Evolutionary conservation across 495 filamentous ascomycete genomes (phyloP).

Genomic region (Aspergillus steynii): DNA sequence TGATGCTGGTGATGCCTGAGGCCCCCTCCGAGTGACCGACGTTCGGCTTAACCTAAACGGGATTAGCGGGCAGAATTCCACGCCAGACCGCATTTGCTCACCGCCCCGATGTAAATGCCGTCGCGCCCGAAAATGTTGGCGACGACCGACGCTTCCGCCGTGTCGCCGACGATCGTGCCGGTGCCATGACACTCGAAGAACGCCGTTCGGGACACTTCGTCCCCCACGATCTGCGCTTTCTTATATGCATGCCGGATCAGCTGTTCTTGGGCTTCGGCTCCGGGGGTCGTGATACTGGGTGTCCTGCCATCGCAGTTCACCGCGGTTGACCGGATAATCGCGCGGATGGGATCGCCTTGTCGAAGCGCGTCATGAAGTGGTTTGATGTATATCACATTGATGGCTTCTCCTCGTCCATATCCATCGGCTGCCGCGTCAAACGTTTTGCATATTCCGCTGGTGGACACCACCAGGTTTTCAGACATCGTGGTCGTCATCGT

Average conservation of each 20-base stretch:
- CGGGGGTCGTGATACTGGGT: conserved; percentile 7
- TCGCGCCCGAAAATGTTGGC: conserved; percentile 39
- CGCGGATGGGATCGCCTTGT: conserved; percentile 35
- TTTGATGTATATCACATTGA: conserved; percentile 37
- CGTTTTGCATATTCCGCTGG: conserved; percentile 44
- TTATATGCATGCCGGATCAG: conserved; percentile 28
- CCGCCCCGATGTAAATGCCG: conserved; percentile 27
- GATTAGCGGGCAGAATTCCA: neutral
- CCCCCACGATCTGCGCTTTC: conserved; percentile 20
- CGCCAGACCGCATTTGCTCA: conserved; percentile 12
- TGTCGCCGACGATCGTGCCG: conserved; percentile 37
- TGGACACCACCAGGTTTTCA: conserved; percentile 28
- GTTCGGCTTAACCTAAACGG: conserved; percentile 41
- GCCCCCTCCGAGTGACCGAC: conserved; percentile 52
- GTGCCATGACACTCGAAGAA: conserved; percentile 47
- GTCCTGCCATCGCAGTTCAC: conserved; percentile 37
- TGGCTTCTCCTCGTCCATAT: conserved; percentile 61
- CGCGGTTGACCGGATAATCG: conserved; percentile 35
- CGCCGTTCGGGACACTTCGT: conserved; percentile 20
- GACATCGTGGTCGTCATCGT: conserved; percentile 30
- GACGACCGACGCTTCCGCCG: conserved; percentile 45
- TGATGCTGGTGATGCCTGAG: conserved; percentile 53
- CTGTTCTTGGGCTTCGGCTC: conserved; percentile 18
- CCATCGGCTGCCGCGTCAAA: conserved; percentile 64
- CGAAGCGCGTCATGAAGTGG: conserved; percentile 25